phyloP scores from a whole-genome alignment of 106 monocot species.

The Vanilla planifolia region DNA sequence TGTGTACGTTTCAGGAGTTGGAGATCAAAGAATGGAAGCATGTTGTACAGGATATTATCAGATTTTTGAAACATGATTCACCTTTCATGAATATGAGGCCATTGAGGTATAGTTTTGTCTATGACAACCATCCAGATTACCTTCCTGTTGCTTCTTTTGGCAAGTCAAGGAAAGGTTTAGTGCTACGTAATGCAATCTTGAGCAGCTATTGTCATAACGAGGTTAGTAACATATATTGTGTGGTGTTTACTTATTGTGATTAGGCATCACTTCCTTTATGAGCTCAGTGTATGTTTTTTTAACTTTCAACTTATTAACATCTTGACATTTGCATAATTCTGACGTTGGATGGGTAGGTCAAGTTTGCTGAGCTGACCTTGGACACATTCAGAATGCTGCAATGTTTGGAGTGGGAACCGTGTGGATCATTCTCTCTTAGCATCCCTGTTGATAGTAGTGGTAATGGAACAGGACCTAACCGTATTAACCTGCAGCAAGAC shows the following conservation, averaged over 20 bases:
- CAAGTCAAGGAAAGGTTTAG: conserved; percentile 28
- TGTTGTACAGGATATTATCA: conserved; percentile 63
- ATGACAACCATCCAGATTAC: conserved; percentile 61
- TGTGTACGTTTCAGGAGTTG: conserved; percentile 57
- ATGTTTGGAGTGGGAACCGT: conserved; percentile 92
- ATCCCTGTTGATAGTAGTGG: conserved; percentile 22
- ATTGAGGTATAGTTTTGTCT: conserved; percentile 76
- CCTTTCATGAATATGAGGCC: conserved; percentile 88
- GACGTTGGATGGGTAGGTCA: conserved; percentile 35
- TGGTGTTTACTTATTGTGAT: neutral
- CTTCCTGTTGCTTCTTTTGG: conserved; percentile 22
- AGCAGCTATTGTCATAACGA: conserved; percentile 75
- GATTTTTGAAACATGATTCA: conserved; percentile 75
- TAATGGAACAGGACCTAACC: conserved; percentile 32
- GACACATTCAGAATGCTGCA: conserved; percentile 95
- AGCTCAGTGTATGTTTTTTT: neutral
- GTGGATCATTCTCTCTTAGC: conserved; percentile 58
- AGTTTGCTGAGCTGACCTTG: conserved; percentile 76
- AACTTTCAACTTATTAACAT: neutral
- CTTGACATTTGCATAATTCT: neutral
- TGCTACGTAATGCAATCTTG: conserved; percentile 55
- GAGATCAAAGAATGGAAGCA: conserved; percentile 91
- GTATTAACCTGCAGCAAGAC: conserved; percentile 51
- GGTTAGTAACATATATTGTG: conserved; percentile 26
- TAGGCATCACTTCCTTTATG: neutral